Conservation (phyloP, 345 rosid genomes). For the Melaleuca alternifolia region DNA sequence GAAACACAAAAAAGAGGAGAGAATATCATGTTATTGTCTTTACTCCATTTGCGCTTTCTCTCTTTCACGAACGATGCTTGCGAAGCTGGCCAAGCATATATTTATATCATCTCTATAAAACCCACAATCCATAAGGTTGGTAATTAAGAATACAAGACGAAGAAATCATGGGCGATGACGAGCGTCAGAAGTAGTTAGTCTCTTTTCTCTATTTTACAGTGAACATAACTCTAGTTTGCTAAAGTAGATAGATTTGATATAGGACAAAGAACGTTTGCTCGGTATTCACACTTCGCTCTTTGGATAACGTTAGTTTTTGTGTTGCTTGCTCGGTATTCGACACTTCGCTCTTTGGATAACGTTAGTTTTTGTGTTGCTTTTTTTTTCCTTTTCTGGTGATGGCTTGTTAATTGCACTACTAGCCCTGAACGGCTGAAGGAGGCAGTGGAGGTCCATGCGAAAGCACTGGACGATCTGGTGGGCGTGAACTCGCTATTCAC, state of each 20-base stretch:
- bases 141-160: background rate
- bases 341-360: background rate
- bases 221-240: background rate
- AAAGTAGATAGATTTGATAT: background rate
- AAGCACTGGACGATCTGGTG: conserved; percentile 29
- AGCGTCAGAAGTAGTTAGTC: accelerated
- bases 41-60: background rate
- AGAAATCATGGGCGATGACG: background rate
- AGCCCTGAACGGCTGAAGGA: background rate
- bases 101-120: background rate
- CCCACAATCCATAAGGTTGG: background rate
- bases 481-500: conserved; percentile 29
- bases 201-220: background rate
- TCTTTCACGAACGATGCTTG: background rate
- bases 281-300: background rate
- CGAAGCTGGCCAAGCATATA: background rate
- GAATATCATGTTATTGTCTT: background rate
- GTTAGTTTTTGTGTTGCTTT: too few species aligned
- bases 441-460: background rate
- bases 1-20: background rate
- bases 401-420: too few species aligned
- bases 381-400: too few species aligned
- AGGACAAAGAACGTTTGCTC: background rate
- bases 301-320: background rate
- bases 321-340: background rate